These are phyloP conservation scores for Vanderwaltozyma yarrowii DNA, from an alignment of 805 yeast genomes.

Conservation along the genomic window DNA sequence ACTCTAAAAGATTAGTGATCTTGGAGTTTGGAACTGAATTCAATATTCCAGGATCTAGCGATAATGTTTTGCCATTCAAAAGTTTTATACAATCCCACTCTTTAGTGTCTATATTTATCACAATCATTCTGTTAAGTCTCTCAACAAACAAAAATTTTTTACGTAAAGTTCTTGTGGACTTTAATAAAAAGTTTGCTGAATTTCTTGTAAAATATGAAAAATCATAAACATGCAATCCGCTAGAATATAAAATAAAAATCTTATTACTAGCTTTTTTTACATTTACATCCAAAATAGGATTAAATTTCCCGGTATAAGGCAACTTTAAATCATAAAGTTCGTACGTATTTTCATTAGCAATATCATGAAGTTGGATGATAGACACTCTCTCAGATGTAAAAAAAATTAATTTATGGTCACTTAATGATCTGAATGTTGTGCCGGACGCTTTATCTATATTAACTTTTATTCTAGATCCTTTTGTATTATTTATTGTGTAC, in stretches of 20 bases:
- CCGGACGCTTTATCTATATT: no score
- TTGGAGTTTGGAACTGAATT: background rate
- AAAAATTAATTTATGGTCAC: background rate
- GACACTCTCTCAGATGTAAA: background rate
- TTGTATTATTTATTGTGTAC: no score
- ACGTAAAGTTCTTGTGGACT: constrained; percentile 16
- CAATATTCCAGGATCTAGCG: constrained; percentile 11
- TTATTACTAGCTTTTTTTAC: background rate
- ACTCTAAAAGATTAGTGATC: constrained; percentile 9
- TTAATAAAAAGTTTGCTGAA: constrained; percentile 14
- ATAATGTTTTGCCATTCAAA: constrained; percentile 17
- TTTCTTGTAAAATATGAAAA: constrained; percentile 16
- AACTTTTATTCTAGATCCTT: no score
- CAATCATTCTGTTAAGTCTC: constrained; percentile 20
- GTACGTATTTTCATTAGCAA: background rate
- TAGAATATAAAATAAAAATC: constrained; percentile 14
- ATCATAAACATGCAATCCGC: constrained; percentile 16
- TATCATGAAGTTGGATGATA: background rate
- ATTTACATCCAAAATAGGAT: constrained; percentile 15
- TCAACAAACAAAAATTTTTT: constrained; percentile 14
- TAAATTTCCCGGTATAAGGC: constrained; percentile 10
- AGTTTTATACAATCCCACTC: constrained; percentile 23
- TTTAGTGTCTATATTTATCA: constrained; percentile 12
- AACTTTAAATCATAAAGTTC: constrained; percentile 9
- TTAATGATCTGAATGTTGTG: no score